Conservation (phyloP, 2,329 filamentous ascomycete genomes). For the Calcarisporium arbuscula region DNA sequence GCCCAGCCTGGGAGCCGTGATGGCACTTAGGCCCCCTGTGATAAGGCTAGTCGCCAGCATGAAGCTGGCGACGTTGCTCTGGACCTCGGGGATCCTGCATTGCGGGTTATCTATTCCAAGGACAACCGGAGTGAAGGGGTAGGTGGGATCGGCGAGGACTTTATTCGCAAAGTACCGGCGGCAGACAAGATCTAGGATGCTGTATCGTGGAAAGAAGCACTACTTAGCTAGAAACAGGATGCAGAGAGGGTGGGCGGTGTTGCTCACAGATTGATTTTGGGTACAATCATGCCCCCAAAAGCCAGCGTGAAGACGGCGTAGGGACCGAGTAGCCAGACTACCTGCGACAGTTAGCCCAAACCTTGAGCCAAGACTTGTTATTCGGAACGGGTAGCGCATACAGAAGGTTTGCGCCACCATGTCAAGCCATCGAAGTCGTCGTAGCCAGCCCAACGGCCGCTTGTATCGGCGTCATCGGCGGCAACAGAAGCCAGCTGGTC, state of each 20-base stretch:
- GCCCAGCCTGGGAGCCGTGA: constrained; percentile 77
- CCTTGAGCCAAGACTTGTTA: too few relatives aligned
- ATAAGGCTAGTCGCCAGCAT: constrained; percentile 69
- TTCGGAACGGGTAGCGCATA: constrained; percentile 26
- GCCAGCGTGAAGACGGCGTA: constrained; percentile 79
- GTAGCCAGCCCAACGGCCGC: constrained; percentile 37
- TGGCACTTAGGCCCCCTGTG: constrained; percentile 69
- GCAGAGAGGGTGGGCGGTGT: too few relatives aligned
- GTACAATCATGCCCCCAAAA: constrained; percentile 79
- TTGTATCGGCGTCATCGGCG: constrained; percentile 11
- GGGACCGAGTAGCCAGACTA: constrained; percentile 77
- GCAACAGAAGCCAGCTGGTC: neutral
- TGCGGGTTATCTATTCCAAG: constrained; percentile 68
- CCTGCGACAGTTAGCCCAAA: constrained; percentile 46
- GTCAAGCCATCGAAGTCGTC: constrained; percentile 55
- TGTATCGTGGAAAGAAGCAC: too few relatives aligned
- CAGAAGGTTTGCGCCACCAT: constrained; percentile 58
- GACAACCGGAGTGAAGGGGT: constrained; percentile 56
- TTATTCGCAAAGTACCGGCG: constrained; percentile 71
- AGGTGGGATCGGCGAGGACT: constrained; percentile 49
- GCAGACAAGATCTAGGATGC: constrained; percentile 77
- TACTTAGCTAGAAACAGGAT: too few relatives aligned
- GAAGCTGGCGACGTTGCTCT: constrained; percentile 70
- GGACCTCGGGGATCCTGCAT: constrained; percentile 74
- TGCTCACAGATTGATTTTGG: constrained; percentile 71